Evolutionary conservation across 345 rosid species (phyloP), one percentile per base, ranked within the genome.

Genomic region (Rhizophora apiculata): DNA sequence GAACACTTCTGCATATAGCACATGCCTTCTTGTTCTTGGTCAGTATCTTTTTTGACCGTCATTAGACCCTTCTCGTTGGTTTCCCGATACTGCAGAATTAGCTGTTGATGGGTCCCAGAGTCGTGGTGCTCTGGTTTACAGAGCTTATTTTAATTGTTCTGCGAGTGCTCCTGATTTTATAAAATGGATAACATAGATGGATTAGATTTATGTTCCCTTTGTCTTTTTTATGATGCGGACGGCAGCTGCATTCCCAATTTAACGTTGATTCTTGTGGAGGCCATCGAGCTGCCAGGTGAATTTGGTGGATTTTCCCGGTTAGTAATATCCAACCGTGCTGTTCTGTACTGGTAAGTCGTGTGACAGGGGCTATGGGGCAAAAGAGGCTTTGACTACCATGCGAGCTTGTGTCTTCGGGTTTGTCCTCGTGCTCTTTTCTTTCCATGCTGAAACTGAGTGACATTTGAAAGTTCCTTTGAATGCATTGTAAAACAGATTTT

Each of bases 1-100:
- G 37, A 34, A 34, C 37, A 2, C 9, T 9, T 24, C 24, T 24
- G 76, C 97, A 95, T 73, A 90, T 88, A 77, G 85, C 97, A 16
- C 93, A 92, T 67, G 92, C 96, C 54, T 31, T 31, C 34, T 4
- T 5, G 5, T 95, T 95, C 82, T 78, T 86, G 63, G 99, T 94
- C 30, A 85, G 96, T 76, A 34, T 62, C 34, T 48, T 39, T 6
- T 22, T 22, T 29, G 4, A 29, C 31, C 31, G 31, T 29, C 31
- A 29, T 29, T 29, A 2, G 31, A 29, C 24, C 24, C 24, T 24
- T 24, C 24, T 24, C 24, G 24, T 29, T 29, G 31, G 31, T 2
- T 29, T 29, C 31, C 4, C 2, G 31, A 29, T 29, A 29, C 4
- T 29, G 1, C 8, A 52, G 8, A 19, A 52, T 52, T 21, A 5